phyloP scores from a whole-genome alignment of 1,139 yeast genomes.

The Lodderomyces beijingensis region DNA sequence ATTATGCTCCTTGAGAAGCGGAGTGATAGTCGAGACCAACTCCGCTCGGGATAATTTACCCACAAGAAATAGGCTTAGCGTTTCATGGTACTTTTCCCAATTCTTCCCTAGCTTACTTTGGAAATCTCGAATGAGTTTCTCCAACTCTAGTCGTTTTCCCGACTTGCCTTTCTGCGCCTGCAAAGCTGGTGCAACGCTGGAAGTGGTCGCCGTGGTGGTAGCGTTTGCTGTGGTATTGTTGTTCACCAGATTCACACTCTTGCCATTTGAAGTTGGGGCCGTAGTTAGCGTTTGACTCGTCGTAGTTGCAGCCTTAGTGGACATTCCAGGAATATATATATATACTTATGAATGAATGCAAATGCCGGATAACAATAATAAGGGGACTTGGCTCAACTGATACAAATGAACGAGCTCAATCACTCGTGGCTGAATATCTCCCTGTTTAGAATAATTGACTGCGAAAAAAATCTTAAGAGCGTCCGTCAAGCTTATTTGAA shows the following conservation, averaged over 20 bases:
- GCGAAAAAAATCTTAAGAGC: no score
- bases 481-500: no score
- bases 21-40: conserved; percentile 52
- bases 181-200: conserved; percentile 2
- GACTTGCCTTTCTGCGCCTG: conserved; percentile 11
- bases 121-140: conserved; percentile 66
- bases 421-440: no score
- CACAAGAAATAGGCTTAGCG: conserved; percentile 68
- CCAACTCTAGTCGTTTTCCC: conserved; percentile 62
- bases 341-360: no score
- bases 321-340: no score
- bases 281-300: no score
- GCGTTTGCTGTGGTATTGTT: conserved; percentile 7
- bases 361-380: no score
- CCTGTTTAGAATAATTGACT: no score
- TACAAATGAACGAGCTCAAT: no score
- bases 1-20: conserved; percentile 50
- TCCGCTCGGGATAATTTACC: conserved; percentile 80
- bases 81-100: conserved; percentile 86
- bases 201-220: conserved; percentile 2
- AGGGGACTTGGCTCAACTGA: no score
- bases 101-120: conserved; percentile 65
- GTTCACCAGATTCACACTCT: conserved; percentile 4
- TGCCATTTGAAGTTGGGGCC: conserved; percentile 2
- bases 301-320: no score